Conservation (phyloP, 495 filamentous ascomycete genomes). For the Xylona heveae region DNA sequence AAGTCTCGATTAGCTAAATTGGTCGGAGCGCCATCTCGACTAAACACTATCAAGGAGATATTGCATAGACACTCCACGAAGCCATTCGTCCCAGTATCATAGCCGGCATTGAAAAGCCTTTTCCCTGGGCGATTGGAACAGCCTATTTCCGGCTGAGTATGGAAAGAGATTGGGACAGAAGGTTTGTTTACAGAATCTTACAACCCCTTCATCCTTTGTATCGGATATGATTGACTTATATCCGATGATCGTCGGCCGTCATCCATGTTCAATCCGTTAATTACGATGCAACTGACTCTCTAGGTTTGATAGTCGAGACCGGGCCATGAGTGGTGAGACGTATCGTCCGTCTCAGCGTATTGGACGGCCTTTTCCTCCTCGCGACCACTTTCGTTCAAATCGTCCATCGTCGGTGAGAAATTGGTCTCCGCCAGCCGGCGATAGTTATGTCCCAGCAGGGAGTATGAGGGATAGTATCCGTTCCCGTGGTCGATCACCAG, state of each 20-base stretch:
- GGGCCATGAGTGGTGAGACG: conserved; percentile 10
- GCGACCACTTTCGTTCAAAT: conserved; percentile 5
- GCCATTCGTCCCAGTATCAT: too few species aligned
- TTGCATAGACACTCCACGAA: too few species aligned
- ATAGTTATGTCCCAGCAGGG: conserved; percentile 16
- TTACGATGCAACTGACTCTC: conserved; percentile 1
- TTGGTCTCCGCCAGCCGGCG: conserved; percentile 11
- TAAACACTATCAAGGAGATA: too few species aligned
- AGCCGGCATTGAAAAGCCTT: too few species aligned
- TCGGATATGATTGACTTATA: too few species aligned
- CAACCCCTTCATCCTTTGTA: too few species aligned
- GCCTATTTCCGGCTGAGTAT: too few species aligned
- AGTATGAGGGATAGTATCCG: conserved; percentile 8
- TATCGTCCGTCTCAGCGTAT: conserved; percentile 13
- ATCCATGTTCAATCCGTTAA: not conserved
- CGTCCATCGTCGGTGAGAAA: conserved; percentile 8
- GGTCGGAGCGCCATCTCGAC: too few species aligned
- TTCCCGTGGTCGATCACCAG: conserved; percentile 14
- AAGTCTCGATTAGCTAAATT: too few species aligned
- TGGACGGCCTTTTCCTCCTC: conserved; percentile 4
- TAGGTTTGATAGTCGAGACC: conserved; percentile 6
- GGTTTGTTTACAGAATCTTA: too few species aligned
- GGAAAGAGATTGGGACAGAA: too few species aligned
- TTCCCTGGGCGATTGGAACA: too few species aligned
- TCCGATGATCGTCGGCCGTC: conserved; percentile 1